Percentiles rank a stretch among this genome's conserved stretches.
These are phyloP conservation scores for Coemansia javaensis DNA, from an alignment of 192 early-diverging fungal genomes.

Conservation along the genomic window DNA sequence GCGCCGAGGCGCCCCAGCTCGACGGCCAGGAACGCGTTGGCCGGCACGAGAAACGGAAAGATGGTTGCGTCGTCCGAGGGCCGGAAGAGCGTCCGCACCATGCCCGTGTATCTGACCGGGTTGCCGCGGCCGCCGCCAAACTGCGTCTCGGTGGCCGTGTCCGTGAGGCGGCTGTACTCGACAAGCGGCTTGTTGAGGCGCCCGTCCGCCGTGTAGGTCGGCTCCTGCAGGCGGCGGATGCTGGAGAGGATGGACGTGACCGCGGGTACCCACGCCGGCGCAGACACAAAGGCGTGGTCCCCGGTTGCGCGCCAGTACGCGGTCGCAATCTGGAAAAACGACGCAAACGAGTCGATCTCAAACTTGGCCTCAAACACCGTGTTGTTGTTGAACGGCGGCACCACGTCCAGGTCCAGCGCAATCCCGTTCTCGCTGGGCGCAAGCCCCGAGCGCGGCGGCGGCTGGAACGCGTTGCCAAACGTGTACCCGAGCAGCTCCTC, in stretches of 20 bases:
- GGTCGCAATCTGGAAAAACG: constrained; percentile 57
- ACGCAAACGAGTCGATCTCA: constrained; percentile 64
- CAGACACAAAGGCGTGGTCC: constrained; percentile 34
- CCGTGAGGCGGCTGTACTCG: constrained; percentile 15
- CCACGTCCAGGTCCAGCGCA: constrained; percentile 16
- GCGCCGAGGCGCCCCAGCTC: constrained; percentile 50
- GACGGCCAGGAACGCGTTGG: constrained; percentile 53
- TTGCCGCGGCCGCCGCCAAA: constrained; percentile 39
- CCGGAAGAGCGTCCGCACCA: constrained; percentile 38
- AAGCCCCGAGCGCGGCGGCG: constrained; percentile 43
- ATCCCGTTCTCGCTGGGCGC: constrained; percentile 27
- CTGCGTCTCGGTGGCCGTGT: constrained; percentile 42
- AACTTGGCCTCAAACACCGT: constrained; percentile 58
- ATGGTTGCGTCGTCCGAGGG: constrained; percentile 45
- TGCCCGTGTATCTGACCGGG: constrained; percentile 39
- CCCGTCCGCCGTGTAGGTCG: constrained; percentile 13
- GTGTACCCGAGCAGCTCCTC: constrained; percentile 38
- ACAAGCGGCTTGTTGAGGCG: constrained; percentile 14
- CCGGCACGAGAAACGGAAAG: constrained; percentile 43
- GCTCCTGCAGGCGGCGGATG: constrained; percentile 40
- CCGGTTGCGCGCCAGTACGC: constrained; percentile 52
- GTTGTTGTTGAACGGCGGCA: constrained; percentile 23
- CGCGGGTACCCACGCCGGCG: constrained; percentile 48
- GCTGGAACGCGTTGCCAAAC: constrained; percentile 65
- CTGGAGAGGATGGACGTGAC: constrained; percentile 40